A percentile compares a stretch with the other conserved stretches of the same genome.
Evolutionary conservation across 2,329 filamentous ascomycete species (phyloP).

Genomic region (Cladobotryum mycophilum): DNA sequence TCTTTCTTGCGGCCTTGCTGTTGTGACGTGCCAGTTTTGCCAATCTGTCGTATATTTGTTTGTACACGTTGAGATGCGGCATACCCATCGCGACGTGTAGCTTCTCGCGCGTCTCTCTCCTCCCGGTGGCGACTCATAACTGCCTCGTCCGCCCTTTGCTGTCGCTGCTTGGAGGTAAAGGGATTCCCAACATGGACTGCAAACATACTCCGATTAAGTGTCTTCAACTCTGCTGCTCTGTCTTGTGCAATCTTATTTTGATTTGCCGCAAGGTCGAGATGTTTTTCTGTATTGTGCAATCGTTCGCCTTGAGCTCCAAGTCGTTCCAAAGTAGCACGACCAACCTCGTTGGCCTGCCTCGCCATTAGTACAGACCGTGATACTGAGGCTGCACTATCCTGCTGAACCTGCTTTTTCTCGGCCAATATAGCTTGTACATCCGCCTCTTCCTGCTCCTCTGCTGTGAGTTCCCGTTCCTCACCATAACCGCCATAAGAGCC

Average conservation of each 20-base stretch:
- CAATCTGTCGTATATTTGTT: slow-evolving; percentile 38
- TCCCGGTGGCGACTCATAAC: slow-evolving; percentile 62
- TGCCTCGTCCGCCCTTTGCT: slow-evolving; percentile 58
- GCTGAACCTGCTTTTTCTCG: slow-evolving; percentile 61
- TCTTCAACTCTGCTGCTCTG: slow-evolving; percentile 76
- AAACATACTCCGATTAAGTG: slow-evolving; percentile 85
- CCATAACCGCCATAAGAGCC: slow-evolving; percentile 50
- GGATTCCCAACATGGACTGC: slow-evolving; percentile 72
- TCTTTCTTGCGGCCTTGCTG: slow-evolving; percentile 33
- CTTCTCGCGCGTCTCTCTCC: slow-evolving; percentile 60
- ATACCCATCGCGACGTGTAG: slow-evolving; percentile 49
- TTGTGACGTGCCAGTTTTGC: slow-evolving; percentile 20
- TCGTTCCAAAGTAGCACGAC: slow-evolving; percentile 63
- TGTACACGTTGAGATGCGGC: slow-evolving; percentile 49
- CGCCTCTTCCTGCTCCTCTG: slow-evolving; percentile 68
- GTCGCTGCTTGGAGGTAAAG: slow-evolving; percentile 64
- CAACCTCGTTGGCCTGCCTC: slow-evolving; percentile 46
- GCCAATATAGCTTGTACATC: slow-evolving; percentile 58
- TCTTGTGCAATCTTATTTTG: slow-evolving; percentile 73
- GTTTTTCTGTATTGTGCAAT: slow-evolving; percentile 74
- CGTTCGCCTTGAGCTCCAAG: slow-evolving; percentile 75
- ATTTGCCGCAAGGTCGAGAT: slow-evolving; percentile 72
- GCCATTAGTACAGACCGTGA: slow-evolving; percentile 36
- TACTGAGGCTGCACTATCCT: slow-evolving; percentile 53
- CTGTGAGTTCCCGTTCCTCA: slow-evolving; percentile 71